These are phyloP conservation scores for Pyrus bretschneideri DNA, from an alignment of 306 rosid species.

Conservation along the genomic window DNA sequence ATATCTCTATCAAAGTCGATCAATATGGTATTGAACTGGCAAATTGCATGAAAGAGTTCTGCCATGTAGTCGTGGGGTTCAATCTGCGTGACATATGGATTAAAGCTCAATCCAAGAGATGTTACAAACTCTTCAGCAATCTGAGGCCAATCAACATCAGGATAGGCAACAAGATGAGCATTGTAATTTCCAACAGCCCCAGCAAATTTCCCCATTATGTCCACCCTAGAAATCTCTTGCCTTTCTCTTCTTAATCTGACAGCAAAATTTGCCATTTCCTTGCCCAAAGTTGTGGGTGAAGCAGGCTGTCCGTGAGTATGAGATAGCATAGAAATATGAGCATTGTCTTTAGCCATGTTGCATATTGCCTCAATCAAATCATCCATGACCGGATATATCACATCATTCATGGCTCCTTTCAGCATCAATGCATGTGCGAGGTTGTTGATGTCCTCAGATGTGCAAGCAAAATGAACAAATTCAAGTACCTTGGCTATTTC, in stretches of 20 bases:
- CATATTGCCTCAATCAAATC: slow-evolving; percentile 48
- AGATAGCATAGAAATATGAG: slow-evolving; percentile 70
- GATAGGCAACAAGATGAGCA: slow-evolving; percentile 84
- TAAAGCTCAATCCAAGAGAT: slow-evolving; percentile 72
- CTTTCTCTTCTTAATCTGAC: slow-evolving; percentile 71
- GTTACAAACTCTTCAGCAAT: slow-evolving; percentile 65
- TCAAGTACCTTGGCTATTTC: slow-evolving; percentile 82
- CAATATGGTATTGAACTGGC: slow-evolving; percentile 67
- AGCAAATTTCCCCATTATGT: slow-evolving; percentile 77
- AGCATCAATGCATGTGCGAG: slow-evolving; percentile 87
- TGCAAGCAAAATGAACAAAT: slow-evolving; percentile 86
- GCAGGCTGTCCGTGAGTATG: slow-evolving; percentile 98
- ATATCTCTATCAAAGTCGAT: slow-evolving; percentile 74
- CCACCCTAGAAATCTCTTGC: slow-evolving; percentile 53
- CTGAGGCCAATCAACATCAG: slow-evolving; percentile 59
- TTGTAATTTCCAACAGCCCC: slow-evolving; percentile 96
- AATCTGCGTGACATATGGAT: slow-evolving; percentile 84
- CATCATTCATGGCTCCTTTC: slow-evolving; percentile 54
- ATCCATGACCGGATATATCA: slow-evolving; percentile 65
- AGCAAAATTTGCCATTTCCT: slow-evolving; percentile 91
- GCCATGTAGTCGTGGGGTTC: slow-evolving; percentile 95
- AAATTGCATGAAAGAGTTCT: slow-evolving; percentile 56
- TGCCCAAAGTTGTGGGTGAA: slow-evolving; percentile 89
- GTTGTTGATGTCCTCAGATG: slow-evolving; percentile 89
- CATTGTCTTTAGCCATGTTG: slow-evolving; percentile 57